Conservation (phyloP, 2,329 filamentous ascomycete genomes). For the Fusarium caatingaense region DNA sequence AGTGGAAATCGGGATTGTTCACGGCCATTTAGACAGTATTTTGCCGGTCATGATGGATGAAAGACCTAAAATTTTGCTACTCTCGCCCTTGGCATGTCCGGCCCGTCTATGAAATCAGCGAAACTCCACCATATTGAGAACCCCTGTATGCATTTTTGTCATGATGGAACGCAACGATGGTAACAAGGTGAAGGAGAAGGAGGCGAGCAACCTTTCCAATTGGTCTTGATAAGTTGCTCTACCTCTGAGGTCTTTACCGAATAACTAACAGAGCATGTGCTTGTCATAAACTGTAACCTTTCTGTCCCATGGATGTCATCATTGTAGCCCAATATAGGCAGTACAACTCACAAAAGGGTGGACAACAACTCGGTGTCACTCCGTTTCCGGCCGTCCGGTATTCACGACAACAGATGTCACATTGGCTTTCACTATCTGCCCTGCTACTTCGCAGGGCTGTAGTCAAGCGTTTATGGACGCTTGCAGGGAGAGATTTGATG, state of each 20-base stretch:
- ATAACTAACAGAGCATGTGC: neutral
- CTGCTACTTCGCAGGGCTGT: neutral
- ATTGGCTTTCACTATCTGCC: constrained; percentile 17
- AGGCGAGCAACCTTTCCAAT: constrained; percentile 15
- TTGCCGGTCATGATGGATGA: neutral
- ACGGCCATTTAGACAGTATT: neutral
- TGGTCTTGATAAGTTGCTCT: neutral
- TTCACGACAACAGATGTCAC: constrained; percentile 4
- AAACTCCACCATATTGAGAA: constrained; percentile 27
- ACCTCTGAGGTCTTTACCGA: neutral
- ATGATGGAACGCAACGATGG: constrained; percentile 16
- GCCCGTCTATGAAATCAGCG: constrained; percentile 23
- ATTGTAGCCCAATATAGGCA: neutral
- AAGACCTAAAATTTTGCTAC: neutral
- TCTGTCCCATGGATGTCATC: neutral
- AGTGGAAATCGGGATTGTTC: constrained; percentile 20
- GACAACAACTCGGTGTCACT: constrained; percentile 36
- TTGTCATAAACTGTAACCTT: neutral
- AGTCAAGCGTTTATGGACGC: neutral
- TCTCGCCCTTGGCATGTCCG: constrained; percentile 25
- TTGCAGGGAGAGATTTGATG: constrained; percentile 9
- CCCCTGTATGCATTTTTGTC: constrained; percentile 27
- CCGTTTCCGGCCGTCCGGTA: constrained; percentile 42
- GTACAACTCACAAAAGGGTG: neutral
- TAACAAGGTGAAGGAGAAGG: constrained; percentile 19